phyloP scores from a whole-genome alignment of 2,329 filamentous ascomycete genomes.

The Colletotrichum sp. region DNA sequence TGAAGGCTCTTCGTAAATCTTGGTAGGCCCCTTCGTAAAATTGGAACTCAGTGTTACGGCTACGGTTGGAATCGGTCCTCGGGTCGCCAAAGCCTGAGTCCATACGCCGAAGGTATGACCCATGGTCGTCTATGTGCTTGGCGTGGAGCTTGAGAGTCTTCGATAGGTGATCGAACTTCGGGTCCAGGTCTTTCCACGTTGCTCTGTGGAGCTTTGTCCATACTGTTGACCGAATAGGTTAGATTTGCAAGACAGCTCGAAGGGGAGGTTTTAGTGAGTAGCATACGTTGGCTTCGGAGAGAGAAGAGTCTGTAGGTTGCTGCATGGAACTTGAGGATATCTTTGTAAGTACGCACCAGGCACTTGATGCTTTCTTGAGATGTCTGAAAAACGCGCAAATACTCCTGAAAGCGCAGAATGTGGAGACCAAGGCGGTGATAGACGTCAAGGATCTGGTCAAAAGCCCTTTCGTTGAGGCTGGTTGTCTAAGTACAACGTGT shows the following conservation, averaged over 20 bases:
- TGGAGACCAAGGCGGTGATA: constrained; percentile 10
- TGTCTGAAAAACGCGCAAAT: background rate
- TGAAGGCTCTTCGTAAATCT: too few species aligned
- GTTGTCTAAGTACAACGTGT: background rate
- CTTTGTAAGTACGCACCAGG: constrained; percentile 9
- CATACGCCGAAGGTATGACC: background rate
- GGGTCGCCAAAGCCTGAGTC: too few species aligned
- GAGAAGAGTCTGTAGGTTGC: constrained; percentile 7
- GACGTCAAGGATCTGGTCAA: constrained; percentile 19
- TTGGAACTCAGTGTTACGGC: too few species aligned
- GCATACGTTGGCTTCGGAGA: too few species aligned
- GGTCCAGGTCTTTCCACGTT: constrained; percentile 4
- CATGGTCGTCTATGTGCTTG: background rate
- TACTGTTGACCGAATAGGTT: too few species aligned
- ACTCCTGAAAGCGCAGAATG: too few species aligned
- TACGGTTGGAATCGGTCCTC: too few species aligned
- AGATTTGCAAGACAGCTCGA: too few species aligned
- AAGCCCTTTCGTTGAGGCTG: constrained; percentile 4
- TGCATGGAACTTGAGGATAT: constrained; percentile 3
- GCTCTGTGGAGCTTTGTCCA: constrained; percentile 10
- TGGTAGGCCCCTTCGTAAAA: too few species aligned
- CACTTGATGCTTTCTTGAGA: background rate
- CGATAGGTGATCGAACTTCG: constrained; percentile 1
- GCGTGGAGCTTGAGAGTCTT: too few species aligned
- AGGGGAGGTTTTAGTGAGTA: too few species aligned